Evolutionary conservation across 495 filamentous ascomycete species (phyloP).

Genomic region (Penicillium lividum): DNA sequence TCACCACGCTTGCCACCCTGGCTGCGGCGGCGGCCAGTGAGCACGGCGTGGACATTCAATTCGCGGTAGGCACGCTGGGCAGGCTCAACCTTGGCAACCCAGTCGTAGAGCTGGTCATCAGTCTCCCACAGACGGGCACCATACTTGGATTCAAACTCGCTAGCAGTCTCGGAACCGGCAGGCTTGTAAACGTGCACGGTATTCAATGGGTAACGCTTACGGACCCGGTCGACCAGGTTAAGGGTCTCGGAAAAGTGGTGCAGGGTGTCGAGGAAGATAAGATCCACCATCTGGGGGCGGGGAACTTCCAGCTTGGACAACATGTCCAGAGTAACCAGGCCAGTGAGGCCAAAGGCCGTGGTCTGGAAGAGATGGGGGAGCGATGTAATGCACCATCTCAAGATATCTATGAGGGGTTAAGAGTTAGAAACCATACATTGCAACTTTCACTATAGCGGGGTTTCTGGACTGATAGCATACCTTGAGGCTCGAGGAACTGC

Average conservation of each 20-base stretch:
- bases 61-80: conserved; percentile 89
- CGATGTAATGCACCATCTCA: conserved; percentile 87
- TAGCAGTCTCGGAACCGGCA: conserved; percentile 62
- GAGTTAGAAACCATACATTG: conserved; percentile 24
- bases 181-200: conserved; percentile 89
- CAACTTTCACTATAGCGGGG: conserved; percentile 12
- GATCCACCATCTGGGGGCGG: conserved; percentile 68
- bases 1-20: conserved; percentile 92
- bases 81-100: conserved; percentile 95
- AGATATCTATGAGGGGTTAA: conserved; percentile 59
- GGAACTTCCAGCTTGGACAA: conserved; percentile 80
- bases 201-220: conserved; percentile 71
- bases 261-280: conserved; percentile 96
- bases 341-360: conserved; percentile 95
- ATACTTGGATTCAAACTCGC: conserved; percentile 78
- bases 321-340: conserved; percentile 93
- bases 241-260: conserved; percentile 94
- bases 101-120: conserved; percentile 90
- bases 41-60: conserved; percentile 83
- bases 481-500: conserved; percentile 75
- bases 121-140: conserved; percentile 84
- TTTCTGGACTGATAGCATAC: conserved; percentile 37
- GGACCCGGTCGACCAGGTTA: conserved; percentile 75
- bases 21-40: conserved; percentile 90
- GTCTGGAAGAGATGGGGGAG: conserved; percentile 93